Conservation (phyloP, 139 green algal species). For the Asterochloris sp. region DNA sequence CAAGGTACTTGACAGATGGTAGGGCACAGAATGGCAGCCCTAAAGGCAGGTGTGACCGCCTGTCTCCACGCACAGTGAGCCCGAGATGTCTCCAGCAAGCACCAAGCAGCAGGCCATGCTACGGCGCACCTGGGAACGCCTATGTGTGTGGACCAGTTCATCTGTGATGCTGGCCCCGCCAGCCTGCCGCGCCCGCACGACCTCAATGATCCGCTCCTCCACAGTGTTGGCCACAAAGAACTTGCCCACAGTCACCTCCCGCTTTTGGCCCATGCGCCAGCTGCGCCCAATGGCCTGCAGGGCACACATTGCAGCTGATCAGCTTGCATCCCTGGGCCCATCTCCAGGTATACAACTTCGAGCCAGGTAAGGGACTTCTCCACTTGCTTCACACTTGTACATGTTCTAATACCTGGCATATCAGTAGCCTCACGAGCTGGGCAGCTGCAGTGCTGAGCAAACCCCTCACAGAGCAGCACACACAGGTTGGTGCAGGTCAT, state of each 20-base stretch:
- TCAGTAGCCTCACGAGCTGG: too few relatives aligned
- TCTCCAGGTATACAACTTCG: too few relatives aligned
- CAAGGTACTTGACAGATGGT: background rate
- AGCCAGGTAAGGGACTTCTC: too few relatives aligned
- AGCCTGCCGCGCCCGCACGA: slow-evolving; percentile 35
- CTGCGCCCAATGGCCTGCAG: slow-evolving; percentile 58
- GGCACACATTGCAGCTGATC: background rate
- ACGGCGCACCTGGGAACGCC: background rate
- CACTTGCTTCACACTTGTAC: too few relatives aligned
- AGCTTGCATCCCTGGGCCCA: too few relatives aligned
- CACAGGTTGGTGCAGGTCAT: too few relatives aligned
- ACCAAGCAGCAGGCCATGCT: background rate
- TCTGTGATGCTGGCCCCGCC: slow-evolving; percentile 1
- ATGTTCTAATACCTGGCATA: too few relatives aligned
- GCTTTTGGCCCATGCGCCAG: slow-evolving; percentile 77
- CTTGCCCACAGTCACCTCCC: slow-evolving; percentile 56
- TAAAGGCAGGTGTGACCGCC: background rate
- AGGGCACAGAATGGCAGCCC: background rate
- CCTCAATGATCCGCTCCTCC: slow-evolving; percentile 66
- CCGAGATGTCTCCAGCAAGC: background rate
- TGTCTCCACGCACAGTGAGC: background rate
- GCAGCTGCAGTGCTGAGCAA: too few relatives aligned
- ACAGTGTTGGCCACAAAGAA: slow-evolving; percentile 60
- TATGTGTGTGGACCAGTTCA: background rate
- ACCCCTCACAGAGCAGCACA: too few relatives aligned